Base-by-base conservation (phyloP, 1,284 basidiomycete genomes). In the Abortiporus biennis region DNA sequence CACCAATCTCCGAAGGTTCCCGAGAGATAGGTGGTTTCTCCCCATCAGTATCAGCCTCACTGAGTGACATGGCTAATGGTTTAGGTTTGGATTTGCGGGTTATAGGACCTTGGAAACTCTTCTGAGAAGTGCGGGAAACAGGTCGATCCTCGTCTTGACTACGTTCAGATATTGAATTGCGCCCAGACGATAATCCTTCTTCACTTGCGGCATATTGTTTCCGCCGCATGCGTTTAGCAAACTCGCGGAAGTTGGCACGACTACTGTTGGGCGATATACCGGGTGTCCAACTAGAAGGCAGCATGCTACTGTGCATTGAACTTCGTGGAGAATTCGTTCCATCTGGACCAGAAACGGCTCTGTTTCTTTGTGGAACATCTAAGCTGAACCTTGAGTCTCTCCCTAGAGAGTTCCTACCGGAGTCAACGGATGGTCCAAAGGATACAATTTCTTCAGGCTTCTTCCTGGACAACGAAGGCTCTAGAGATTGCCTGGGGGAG, bases 101-200 rank as follows among this genome's bases (percentile, higher is more conserved):
- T 8, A 20, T 24, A 3, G 40, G 43, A 12, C 48, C 46, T 6
- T 21, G 19, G 11, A 38, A 23, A 4, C 40, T 34, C 19, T 19
- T 21, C 22, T 22, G 40, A 15, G 34, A 11, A 24, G 45, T 48
- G 19, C 19, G 29, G 8, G 42, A 38, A 1, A 32, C 22, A 8
- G 42, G 49, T 8, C 52, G 53, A 13, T 59, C 58, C 6, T 66
- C 65, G 2, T 60, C 63, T 9, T 60, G 59, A 29, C 62, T 68
- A 33, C 65, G 64, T 38, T 73, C 75, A 2, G 69, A 71, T n/a
- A 70, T 54, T 1, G 76, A 78, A 39, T 67, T 67, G 19, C 63
- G 61, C 2, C 62, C 61, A 3, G 73, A 75, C 1, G 69, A 71
- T 6, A 69, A 58, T 1, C 60, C 68, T 15, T 72, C 76, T 45